Percentiles rank a stretch among this genome's conserved stretches.
phyloP scores from a whole-genome alignment of 805 yeast genomes.

The Jamesozyma piceae region DNA sequence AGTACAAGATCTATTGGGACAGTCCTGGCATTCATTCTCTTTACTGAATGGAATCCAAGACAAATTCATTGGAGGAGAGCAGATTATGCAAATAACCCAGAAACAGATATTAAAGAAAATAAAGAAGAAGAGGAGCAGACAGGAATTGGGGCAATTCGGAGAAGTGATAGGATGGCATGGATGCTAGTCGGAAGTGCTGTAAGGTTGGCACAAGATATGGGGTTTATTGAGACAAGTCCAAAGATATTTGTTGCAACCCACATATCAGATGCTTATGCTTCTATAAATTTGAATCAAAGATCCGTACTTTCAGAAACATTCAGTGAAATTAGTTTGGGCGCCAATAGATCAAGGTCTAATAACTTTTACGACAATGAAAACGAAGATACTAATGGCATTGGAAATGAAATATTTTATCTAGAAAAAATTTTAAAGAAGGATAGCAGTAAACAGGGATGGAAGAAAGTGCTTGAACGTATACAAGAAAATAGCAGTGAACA shows the following conservation, averaged over 20 bases:
- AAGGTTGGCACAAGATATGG: conserved; percentile 78
- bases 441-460: conserved; percentile 21
- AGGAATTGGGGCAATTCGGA: conserved; percentile 74
- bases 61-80: conserved; percentile 86
- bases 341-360: not conserved
- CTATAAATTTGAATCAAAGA: conserved; percentile 70
- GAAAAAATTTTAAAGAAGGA: conserved; percentile 22
- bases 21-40: conserved; percentile 68
- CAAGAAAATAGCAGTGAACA: conserved; percentile 6
- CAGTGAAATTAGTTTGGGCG: conserved; percentile 46
- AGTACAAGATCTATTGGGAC: conserved; percentile 82
- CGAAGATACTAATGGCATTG: conserved; percentile 27
- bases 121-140: conserved; percentile 45
- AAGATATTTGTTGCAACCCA: conserved; percentile 77
- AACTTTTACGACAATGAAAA: conserved; percentile 17
- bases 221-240: conserved; percentile 63
- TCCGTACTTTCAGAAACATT: conserved; percentile 69
- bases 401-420: conserved; percentile 28
- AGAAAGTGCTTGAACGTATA: conserved; percentile 10
- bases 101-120: conserved; percentile 16
- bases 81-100: conserved; percentile 66
- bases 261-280: conserved; percentile 71
- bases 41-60: conserved; percentile 93
- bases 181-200: conserved; percentile 85
- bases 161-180: conserved; percentile 89